These are phyloP conservation scores for Ogataea siamensis DNA, from an alignment of 805 yeast species.

Conservation along the genomic window DNA sequence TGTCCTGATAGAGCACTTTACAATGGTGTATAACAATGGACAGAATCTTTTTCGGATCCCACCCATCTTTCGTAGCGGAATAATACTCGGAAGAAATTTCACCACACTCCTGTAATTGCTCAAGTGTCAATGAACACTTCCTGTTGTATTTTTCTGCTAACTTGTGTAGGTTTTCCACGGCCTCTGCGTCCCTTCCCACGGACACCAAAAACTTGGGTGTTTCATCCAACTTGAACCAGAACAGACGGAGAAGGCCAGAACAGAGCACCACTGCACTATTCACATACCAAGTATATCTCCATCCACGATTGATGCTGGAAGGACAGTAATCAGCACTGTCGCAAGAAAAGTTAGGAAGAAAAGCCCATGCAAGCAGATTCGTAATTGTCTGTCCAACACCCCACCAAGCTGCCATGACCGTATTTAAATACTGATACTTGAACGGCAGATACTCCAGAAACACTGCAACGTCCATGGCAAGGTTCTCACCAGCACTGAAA, in stretches of 20 bases:
- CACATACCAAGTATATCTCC: constrained; percentile 58
- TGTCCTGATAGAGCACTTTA: constrained; percentile 45
- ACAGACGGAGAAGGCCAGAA: constrained; percentile 47
- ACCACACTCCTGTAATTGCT: constrained; percentile 46
- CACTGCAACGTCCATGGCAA: constrained; percentile 48
- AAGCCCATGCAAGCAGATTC: constrained; percentile 53
- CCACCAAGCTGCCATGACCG: constrained; percentile 57
- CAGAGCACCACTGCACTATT: constrained; percentile 52
- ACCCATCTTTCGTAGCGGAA: constrained; percentile 23
- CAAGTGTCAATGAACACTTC: constrained; percentile 41
- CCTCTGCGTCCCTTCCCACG: constrained; percentile 50
- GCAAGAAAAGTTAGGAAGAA: constrained; percentile 40
- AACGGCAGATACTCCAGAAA: constrained; percentile 49
- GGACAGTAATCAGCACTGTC: constrained; percentile 49
- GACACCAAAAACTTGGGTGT: constrained; percentile 56
- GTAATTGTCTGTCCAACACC: constrained; percentile 60
- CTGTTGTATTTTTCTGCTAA: constrained; percentile 48
- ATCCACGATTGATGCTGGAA: constrained; percentile 50
- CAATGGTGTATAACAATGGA: not conserved
- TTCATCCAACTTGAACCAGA: constrained; percentile 46
- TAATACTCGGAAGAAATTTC: constrained; percentile 32
- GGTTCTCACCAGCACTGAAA: constrained; percentile 51
- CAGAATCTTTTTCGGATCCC: constrained; percentile 27
- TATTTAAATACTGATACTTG: constrained; percentile 46
- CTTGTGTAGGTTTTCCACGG: constrained; percentile 41